Percentiles rank a stretch among this genome's conserved stretches.
Evolutionary conservation across 139 green algal genomes (phyloP).

Genomic region (Asterochloris sp.): DNA sequence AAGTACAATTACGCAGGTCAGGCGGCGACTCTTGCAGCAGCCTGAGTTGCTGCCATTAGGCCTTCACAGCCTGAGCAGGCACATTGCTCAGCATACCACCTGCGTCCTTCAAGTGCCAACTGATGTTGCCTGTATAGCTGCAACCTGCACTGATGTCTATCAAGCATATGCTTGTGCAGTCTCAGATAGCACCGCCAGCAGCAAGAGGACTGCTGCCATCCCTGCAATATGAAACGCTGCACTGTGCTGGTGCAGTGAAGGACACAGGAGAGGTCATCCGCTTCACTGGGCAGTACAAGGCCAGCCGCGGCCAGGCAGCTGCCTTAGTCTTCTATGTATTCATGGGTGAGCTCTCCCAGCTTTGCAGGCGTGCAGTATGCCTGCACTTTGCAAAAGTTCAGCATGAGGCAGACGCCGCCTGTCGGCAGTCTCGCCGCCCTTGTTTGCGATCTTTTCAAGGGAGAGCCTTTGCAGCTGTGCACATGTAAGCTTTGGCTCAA

Average conservation of each 20-base stretch:
- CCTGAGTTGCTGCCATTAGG: not conserved
- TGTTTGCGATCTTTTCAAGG: too few relatives aligned
- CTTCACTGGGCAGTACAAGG: constrained; percentile 77
- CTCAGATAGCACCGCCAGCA: not conserved
- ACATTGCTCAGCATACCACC: too few relatives aligned
- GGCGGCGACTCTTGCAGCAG: not conserved
- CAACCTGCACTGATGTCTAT: too few relatives aligned
- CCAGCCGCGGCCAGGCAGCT: constrained; percentile 75
- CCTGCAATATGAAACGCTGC: constrained; percentile 49
- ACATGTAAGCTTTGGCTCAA: too few relatives aligned
- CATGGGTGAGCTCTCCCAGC: constrained; percentile 38
- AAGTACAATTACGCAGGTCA: constrained; percentile 43
- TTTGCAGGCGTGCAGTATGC: not conserved
- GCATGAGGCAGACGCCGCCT: too few relatives aligned
- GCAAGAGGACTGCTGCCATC: not conserved
- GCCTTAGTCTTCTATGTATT: constrained; percentile 84
- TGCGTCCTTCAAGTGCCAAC: too few relatives aligned
- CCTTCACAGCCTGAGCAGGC: not conserved
- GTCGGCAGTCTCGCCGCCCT: too few relatives aligned
- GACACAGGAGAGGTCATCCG: constrained; percentile 83
- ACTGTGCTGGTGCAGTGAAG: constrained; percentile 47
- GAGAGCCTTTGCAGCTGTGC: too few relatives aligned
- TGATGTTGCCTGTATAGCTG: too few relatives aligned
- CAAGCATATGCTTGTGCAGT: too few relatives aligned
- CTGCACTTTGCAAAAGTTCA: too few relatives aligned